Evolutionary conservation across 305 asterid genomes (phyloP).

Genomic region (Caryopteris hybrid): DNA sequence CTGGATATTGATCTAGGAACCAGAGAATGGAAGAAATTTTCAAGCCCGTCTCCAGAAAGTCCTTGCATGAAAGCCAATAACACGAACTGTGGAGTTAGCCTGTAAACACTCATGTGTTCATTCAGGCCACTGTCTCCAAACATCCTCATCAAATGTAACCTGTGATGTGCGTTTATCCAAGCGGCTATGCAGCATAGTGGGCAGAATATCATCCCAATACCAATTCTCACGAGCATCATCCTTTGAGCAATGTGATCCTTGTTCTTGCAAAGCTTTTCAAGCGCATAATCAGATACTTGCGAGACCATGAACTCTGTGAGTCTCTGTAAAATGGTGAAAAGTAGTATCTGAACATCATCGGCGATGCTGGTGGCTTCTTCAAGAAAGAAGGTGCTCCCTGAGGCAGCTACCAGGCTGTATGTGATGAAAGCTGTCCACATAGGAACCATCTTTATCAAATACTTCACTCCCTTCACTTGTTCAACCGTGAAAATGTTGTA

Average conservation of each 20-base stretch:
- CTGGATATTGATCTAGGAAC: neutral
- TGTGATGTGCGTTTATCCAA: neutral
- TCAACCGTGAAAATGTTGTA: neutral
- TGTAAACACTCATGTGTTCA: neutral
- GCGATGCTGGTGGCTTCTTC: neutral
- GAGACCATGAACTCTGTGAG: neutral
- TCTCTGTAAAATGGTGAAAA: neutral
- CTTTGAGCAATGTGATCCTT: neutral
- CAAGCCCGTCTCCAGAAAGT: neutral
- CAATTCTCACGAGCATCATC: conserved; percentile 4
- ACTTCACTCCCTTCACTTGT: conserved; percentile 12
- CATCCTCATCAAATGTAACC: neutral
- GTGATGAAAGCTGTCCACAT: conserved; percentile 11
- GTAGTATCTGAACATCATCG: neutral
- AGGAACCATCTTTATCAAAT: conserved; percentile 1
- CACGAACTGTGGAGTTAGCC: neutral
- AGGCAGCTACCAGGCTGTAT: conserved; percentile 3
- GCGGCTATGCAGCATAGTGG: conserved; percentile 9
- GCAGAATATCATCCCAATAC: conserved; percentile 5
- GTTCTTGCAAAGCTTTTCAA: neutral
- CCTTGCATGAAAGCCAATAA: conserved; percentile 12
- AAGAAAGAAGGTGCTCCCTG: conserved; percentile 13
- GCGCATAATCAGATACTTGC: neutral
- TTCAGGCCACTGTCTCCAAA: neutral
- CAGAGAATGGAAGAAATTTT: conserved; percentile 7